Conservation (phyloP, 768 basidiomycete species). For the Steccherinum ochraceum region DNA sequence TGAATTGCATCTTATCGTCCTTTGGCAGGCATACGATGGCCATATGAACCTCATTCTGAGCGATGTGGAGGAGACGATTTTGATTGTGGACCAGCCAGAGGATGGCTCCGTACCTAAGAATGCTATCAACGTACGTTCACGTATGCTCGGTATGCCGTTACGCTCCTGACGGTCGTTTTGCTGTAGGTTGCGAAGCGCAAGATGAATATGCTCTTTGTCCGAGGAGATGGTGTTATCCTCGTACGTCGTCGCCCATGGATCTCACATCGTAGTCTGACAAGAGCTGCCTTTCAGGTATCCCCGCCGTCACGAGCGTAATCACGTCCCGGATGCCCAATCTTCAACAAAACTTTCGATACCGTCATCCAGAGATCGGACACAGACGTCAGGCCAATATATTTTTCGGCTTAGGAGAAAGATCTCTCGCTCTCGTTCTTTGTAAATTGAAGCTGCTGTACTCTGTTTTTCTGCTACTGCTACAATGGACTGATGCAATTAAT, state of each 20-base stretch:
- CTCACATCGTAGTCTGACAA: no score
- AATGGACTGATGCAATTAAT: background rate
- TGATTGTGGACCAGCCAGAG: slow-evolving; percentile 87
- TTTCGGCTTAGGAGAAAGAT: background rate
- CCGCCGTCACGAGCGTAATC: background rate
- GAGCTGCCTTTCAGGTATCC: background rate
- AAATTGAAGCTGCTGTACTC: background rate
- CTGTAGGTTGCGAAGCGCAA: slow-evolving; percentile 83
- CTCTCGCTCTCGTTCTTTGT: background rate
- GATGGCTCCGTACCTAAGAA: slow-evolving; percentile 48
- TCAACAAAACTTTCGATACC: background rate
- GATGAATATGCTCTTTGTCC: slow-evolving; percentile 96
- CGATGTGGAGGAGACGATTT: slow-evolving; percentile 95
- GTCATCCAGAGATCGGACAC: background rate
- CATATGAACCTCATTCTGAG: slow-evolving; percentile 99
- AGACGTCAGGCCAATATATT: background rate
- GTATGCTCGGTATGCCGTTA: background rate
- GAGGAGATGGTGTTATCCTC: slow-evolving; percentile 95
- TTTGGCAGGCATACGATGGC: slow-evolving; percentile 99
- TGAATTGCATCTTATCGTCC: slow-evolving; percentile 5
- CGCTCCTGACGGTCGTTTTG: background rate
- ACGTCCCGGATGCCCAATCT: background rate
- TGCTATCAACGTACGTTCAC: slow-evolving; percentile 54
- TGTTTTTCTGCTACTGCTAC: background rate
- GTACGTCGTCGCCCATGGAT: slow-evolving; percentile 57